Conservation (phyloP, 768 basidiomycete species). For the Brasilioporus rufonigricans region DNA sequence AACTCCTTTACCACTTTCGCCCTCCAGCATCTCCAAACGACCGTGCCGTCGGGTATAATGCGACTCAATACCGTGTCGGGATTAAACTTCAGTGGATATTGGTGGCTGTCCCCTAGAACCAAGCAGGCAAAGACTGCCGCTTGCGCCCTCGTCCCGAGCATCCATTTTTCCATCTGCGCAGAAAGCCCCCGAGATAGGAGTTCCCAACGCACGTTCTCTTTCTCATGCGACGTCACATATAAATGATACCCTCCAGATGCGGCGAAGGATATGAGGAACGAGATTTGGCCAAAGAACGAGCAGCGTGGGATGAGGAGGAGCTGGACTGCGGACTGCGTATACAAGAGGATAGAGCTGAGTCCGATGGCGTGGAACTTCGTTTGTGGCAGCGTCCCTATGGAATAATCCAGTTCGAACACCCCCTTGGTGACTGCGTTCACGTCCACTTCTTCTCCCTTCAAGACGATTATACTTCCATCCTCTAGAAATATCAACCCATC, state of each 20-base stretch:
- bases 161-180: conserved; percentile 10
- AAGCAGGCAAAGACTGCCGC: conserved; percentile 29
- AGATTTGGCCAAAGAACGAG: conserved; percentile 33
- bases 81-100: not conserved
- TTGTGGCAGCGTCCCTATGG: conserved; percentile 2
- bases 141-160: conserved; percentile 25
- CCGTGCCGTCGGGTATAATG: conserved; percentile 29
- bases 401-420: conserved; percentile 29
- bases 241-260: conserved; percentile 34
- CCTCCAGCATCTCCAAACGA: conserved; percentile 29
- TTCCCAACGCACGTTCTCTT: conserved; percentile 12
- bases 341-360: conserved; percentile 24
- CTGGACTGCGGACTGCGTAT: conserved; percentile 29
- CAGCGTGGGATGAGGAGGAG: conserved; percentile 31
- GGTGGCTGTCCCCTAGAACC: conserved; percentile 10
- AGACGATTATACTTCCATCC: conserved; percentile 22
- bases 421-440: conserved; percentile 33
- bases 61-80: conserved; percentile 2
- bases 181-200: conserved; percentile 17
- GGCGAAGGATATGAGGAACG: conserved; percentile 27
- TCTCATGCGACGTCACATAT: conserved; percentile 32
- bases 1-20: conserved; percentile 22
- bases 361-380: conserved; percentile 16
- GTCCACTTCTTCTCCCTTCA: conserved; percentile 28
- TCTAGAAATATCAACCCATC: conserved; percentile 28